A percentile compares a stretch with the other conserved stretches of the same genome.
phyloP scores from a whole-genome alignment of 2,329 filamentous ascomycete genomes.

The Penicillium freii region DNA sequence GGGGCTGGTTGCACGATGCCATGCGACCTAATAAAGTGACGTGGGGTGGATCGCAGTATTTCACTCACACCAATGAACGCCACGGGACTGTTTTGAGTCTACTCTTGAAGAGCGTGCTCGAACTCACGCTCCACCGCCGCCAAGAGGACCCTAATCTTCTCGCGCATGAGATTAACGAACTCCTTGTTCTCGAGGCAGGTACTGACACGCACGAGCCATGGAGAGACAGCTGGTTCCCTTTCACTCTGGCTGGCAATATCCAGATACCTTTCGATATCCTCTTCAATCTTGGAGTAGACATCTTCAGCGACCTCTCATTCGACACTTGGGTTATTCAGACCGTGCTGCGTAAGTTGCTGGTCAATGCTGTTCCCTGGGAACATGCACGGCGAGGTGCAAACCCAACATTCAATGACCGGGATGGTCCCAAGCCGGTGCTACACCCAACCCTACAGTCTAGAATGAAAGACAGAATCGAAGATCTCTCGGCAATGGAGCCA shows the following conservation, averaged over 20 bases:
- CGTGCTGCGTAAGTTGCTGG: constrained; percentile 33
- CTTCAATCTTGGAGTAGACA: constrained; percentile 35
- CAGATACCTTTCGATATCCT: constrained; percentile 40
- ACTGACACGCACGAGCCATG: constrained; percentile 11
- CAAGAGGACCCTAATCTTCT: constrained; percentile 26
- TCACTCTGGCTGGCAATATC: constrained; percentile 37
- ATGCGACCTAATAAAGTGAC: constrained; percentile 27
- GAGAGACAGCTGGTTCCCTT: constrained; percentile 28
- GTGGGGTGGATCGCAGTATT: constrained; percentile 7
- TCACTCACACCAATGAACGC: constrained; percentile 30
- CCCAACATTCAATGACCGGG: constrained; percentile 5
- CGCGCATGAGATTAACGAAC: constrained; percentile 37
- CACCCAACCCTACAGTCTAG: constrained; percentile 10
- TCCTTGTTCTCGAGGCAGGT: constrained; percentile 29
- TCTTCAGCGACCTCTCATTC: constrained; percentile 38
- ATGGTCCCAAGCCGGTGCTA: constrained; percentile 10
- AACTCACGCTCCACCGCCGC: constrained; percentile 36
- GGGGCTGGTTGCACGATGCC: constrained; percentile 36
- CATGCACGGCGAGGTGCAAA: constrained; percentile 10
- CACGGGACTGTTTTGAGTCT: constrained; percentile 37
- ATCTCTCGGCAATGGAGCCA: constrained; percentile 18
- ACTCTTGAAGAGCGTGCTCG: constrained; percentile 36
- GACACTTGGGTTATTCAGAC: constrained; percentile 41
- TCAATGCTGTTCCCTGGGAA: constrained; percentile 35
- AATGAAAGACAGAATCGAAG: not conserved